Evolutionary conservation across 805 yeast genomes (phyloP), one percentile per base, ranked within the genome.

Genomic region (Monosporozyma yasuniensis): DNA sequence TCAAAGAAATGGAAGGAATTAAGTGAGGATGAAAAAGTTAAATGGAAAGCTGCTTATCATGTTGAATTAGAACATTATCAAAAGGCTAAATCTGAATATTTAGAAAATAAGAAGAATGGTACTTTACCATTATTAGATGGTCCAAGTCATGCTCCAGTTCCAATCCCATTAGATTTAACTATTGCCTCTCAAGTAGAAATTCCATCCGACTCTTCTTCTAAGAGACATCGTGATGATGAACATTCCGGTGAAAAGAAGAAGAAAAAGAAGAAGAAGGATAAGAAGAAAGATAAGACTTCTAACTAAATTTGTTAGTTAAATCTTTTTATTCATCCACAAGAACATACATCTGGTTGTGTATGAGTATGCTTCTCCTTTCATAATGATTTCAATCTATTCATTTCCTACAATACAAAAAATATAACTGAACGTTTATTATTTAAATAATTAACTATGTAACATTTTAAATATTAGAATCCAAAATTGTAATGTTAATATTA

Each of bases 1-100:
- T 81, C 93, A 44, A 80, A 78, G 60, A 77, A 81, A 60, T 91
- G 97, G 97, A 79, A 80, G 57, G 77, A 72, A 37, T 70, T 90
- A 63, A 64, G 82, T 46, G 84, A 79, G n/a, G 76, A 70, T 18
- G 91, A 83, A 62, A 86, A 84, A 66, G 78, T 74, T 46, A 76
- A 76, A 58, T 86, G 93, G 83, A 83, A 84, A 64, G 78, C 77
- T 54, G 69, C 75, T 51, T 75, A 77, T 61, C 63, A 64, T 47
- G 68, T 68, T 47, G 75, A 76, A 52, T 60, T 76, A 50, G 71
- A 63, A 45, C 63, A 59, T 42, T 79, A 79, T 62, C 76, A 75
- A 51, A 64, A 52, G 23, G 69, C 66, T 47, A 76, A 76, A 62
- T 73, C 70, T 51, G 70, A 66, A 49, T 79, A 79, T 60, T 53